Evolutionary conservation across 1,139 yeast species (phyloP), one percentile per base, ranked within the genome.

Genomic region (Geotrichum macrosporum): DNA sequence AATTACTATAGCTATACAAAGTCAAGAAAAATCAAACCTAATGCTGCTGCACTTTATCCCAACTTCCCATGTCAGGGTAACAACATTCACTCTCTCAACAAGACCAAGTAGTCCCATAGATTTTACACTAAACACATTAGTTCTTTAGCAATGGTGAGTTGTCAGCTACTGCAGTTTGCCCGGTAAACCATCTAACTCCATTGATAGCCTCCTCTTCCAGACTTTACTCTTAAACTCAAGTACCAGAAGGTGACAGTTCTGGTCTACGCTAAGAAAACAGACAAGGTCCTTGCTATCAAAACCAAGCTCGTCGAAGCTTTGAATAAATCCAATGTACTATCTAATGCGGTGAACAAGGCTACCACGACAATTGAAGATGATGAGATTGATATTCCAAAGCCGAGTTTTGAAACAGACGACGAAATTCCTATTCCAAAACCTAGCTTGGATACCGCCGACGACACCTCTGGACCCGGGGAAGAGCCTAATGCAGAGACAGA

Each of bases 211-310:
- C 41, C 34, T 12, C 18, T 43, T 6, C 41, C 37, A 9, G 44
- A 41, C 9, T 24, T 45, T 8, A 45, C 48, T 4, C 31, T 45
- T 10, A 45, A 39, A 19, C 36, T 45, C 5, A 36, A 42, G n/a
- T 39, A 40, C 40, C 39, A 40, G 18, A 39, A 39, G 29, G 13
- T 39, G 13, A 24, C 24, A 18, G 44, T 45, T 4, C 29, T 45
- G 32, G 21, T 45, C 8, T 24, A 30, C 19, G 48, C 48, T 15
- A 39, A 40, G 27, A 45, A 40, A 21, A 19, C 44, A 9, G 48
- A 45, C 18, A 45, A 15, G 9, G 27, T 21, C 8, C 22, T 18
- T 2, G 27, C 21, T 6, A 19, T 45, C 24, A 45, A 45, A 20
- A 26, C 21, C 22, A 31, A 16, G 16, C 38, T 45, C 9, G 44